Evolutionary conservation across 2,329 filamentous ascomycete species (phyloP), one percentile per base, ranked within the genome.

Genomic region (Trichoderma pleuroti): DNA sequence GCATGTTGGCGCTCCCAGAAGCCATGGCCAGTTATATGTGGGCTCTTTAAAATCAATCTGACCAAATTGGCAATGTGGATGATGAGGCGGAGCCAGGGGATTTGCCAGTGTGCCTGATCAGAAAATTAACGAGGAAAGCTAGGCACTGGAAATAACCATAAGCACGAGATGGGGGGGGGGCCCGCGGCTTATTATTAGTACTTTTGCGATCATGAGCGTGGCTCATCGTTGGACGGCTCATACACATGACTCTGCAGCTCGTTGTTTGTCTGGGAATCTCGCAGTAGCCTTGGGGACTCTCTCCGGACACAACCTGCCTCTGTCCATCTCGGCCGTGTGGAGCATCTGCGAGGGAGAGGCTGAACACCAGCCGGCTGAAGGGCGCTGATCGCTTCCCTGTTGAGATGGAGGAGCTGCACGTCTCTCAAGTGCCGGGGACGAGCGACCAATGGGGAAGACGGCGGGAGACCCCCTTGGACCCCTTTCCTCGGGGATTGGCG

Each of bases 171-270:
- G n/a, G 30, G n/a, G 30, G 56, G 49, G n/a, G 66, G 56, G 66
- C 66, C 66, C 66, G 66, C 66, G 56, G 39, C 66, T 68, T 68
- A 68, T 60, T 68, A 68, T 68, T 68, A 68, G 65, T 60, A 68
- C 42, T 68, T 61, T 61, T 60, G 2, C 18, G 66, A 61, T 68
- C 56, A 68, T 61, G 66, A 68, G 66, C 18, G 56, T 57, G 56
- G 56, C 66, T 68, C 66, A 68, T 68, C 52, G 24, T 18, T 24
- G 66, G 56, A 56, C 63, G 63, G 56, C 12, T 56, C 12, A 56
- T 66, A 66, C 66, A 30, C 34, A 54, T 36, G 39, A 32, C 34
- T n/a, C n/a, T 70, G 39, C 49, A 59, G 36, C 34, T 46, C 54
- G 4, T n/a, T 21, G 9, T 61, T n/a, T 61, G 56, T 68, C 66